Evolutionary conservation across 2,329 filamentous ascomycete species (phyloP).

Genomic region (Apiospora kogelbergensis): DNA sequence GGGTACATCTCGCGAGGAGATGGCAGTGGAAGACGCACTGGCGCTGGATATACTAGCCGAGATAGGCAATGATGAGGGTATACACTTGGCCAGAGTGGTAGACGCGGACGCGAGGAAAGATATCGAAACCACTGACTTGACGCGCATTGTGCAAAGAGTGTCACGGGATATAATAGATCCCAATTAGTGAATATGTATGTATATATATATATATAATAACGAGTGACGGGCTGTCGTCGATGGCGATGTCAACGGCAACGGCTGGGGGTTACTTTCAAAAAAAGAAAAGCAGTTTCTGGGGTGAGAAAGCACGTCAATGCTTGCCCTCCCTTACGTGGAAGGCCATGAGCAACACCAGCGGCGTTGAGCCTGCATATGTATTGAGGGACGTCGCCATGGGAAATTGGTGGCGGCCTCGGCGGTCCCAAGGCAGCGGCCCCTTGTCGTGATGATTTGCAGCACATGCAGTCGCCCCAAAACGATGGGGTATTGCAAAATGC

Average conservation of each 20-base stretch:
- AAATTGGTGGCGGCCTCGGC: slow-evolving; percentile 1
- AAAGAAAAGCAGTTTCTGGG: neutral
- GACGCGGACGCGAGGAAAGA: slow-evolving; percentile 12
- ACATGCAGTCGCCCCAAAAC: neutral
- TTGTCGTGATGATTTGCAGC: neutral
- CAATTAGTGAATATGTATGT: neutral
- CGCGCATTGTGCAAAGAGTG: slow-evolving; percentile 14
- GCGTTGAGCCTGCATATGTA: neutral
- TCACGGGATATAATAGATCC: slow-evolving; percentile 7
- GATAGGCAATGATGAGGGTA: neutral
- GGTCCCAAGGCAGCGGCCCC: neutral
- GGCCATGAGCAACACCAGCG: neutral
- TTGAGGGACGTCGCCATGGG: neutral
- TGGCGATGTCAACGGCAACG: neutral
- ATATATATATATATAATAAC: neutral
- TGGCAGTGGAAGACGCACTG: neutral
- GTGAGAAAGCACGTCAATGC: neutral
- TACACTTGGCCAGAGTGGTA: slow-evolving; percentile 9
- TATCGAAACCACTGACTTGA: slow-evolving; percentile 13
- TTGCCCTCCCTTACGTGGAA: neutral
- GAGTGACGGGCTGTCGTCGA: neutral
- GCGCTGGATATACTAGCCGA: neutral
- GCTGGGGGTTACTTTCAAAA: neutral
- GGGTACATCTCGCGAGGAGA: neutral
- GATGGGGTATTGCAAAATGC: neutral